Base-by-base conservation (phyloP, 371 early-diverging fungal genomes). In the Actinomortierella wolfii region DNA sequence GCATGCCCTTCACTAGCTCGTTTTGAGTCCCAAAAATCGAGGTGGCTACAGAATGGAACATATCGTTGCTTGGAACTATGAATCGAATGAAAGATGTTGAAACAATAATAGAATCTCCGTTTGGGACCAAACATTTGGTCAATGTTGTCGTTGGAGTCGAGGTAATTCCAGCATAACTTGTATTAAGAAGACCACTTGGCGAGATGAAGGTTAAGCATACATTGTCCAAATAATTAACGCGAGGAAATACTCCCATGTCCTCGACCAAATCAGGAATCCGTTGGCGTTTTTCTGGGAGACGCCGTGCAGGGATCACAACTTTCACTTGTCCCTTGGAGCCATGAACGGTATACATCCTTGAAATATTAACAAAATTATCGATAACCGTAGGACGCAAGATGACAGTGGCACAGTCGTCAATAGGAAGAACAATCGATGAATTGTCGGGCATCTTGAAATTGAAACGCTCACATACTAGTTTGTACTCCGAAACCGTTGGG, bases 11-110 rank as follows among this genome's bases (percentile, higher is more conserved):
- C 21, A 59, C 39, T 24, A 59, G 45, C 7, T 59, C 59, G 8
- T 59, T 48, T 17, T 59, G 51, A 44, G 25, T 21, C n/a, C 45
- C 43, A 17, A 51, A 51, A 28, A 59, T 42, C 17, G 59, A 51
- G 9, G 51, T 29, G 3, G 34, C 52, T 3, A 59, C 17, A 23
- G 52, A 23, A 11, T 51, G 39, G 23, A 59, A 59, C 45, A 26
- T 21, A 6, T 51, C 8, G 21, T 20, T 15, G 14, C 21, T 21
- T 34, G 51, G 52, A 9, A 18, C 4, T 18, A 18, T 0, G 23
- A 59, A 59, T n/a, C n/a, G 41, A 21, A 51, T 34, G 18, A 9
- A 14, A 15, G 52, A 11, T 5, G 26, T 29, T 6, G 59, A 43
- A 11, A 59, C 29, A 14, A 13, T 51, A 51, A 44, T 25, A 23